Base-by-base conservation (phyloP, 192 early-diverging fungal species). In the Podila minutissima region DNA sequence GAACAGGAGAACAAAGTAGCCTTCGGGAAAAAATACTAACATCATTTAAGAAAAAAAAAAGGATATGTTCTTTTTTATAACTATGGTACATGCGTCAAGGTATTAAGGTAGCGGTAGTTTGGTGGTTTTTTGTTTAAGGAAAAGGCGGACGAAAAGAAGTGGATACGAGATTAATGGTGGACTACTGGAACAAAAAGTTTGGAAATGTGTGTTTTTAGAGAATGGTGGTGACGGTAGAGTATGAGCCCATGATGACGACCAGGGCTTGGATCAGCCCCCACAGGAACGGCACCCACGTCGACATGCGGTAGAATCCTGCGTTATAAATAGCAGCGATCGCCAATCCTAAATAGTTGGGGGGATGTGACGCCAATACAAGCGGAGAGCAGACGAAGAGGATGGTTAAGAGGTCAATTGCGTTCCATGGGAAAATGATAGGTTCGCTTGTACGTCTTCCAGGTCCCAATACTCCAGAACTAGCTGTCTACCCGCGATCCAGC, bases 261-360 rank as follows among this genome's bases (percentile, higher is more conserved):
- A 93, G 75, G 1, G 91, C 85, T 71, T 92, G 90, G 33, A 91
- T 87, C 55, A 93, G 67, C 9, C 86, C 90, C 91, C 92, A 93
- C 22, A 91, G 76, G 60, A 91, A 89, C 17, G 92, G 92, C 29
- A 91, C 85, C 92, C 92, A 93, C 11, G 89, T 88, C n/a, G 91
- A 90, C 90, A 93, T 91, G 35, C 83, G 82, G 81, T 92, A 92
- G 28, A 77, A 79, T 8, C 92, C 92, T 24, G 90, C 83, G 59
- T 86, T 88, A 71, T 93, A 93, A 0, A 92, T 78, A 28, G 84
- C 82, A 10, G 86, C 84, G 22, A 93, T 79, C 3, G 89, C 84
- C 22, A 88, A 66, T 10, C 91, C 91, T 92, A 70, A 5, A 19
- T 41, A 41, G 38, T 17, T 0, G 41, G 0, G 41, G 41, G 13